Percentiles rank a stretch among this genome's conserved stretches.
Evolutionary conservation across 306 rosid genomes (phyloP).

Genomic region (Vigna radiata): DNA sequence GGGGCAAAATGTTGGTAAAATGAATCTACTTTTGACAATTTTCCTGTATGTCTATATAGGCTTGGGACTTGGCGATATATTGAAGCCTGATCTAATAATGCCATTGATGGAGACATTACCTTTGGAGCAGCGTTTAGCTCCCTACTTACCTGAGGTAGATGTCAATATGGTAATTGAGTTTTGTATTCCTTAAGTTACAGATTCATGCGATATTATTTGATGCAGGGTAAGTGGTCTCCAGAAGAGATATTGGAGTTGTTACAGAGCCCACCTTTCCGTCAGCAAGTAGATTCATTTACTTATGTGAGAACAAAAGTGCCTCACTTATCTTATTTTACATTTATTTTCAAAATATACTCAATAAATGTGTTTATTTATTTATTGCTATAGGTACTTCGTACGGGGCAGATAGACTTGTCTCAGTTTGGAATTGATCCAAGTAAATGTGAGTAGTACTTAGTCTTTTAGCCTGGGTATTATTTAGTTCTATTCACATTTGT

Average conservation of each 20-base stretch:
- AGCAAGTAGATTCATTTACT: constrained; percentile 93
- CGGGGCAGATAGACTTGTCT: constrained; percentile 92
- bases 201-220: constrained; percentile 36
- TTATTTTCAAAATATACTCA: constrained; percentile 18
- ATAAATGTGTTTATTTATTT: constrained; percentile 1
- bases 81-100: constrained; percentile 88
- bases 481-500: neutral
- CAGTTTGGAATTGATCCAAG: constrained; percentile 97
- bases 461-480: constrained; percentile 11
- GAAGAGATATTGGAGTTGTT: constrained; percentile 88
- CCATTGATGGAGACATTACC: constrained; percentile 82
- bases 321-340: constrained; percentile 14
- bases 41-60: constrained; percentile 57
- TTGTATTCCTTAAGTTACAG: constrained; percentile 6
- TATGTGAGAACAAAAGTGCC: constrained; percentile 60
- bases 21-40: constrained; percentile 26
- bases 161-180: constrained; percentile 36
- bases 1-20: neutral
- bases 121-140: constrained; percentile 75
- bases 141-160: constrained; percentile 88
- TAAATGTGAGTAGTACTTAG: constrained; percentile 63
- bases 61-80: constrained; percentile 82
- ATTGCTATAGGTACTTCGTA: constrained; percentile 74
- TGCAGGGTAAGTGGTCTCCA: constrained; percentile 86
- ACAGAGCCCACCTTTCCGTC: constrained; percentile 96